Conservation (phyloP, 2,329 filamentous ascomycete species). For the Fonsecaea erecta region DNA sequence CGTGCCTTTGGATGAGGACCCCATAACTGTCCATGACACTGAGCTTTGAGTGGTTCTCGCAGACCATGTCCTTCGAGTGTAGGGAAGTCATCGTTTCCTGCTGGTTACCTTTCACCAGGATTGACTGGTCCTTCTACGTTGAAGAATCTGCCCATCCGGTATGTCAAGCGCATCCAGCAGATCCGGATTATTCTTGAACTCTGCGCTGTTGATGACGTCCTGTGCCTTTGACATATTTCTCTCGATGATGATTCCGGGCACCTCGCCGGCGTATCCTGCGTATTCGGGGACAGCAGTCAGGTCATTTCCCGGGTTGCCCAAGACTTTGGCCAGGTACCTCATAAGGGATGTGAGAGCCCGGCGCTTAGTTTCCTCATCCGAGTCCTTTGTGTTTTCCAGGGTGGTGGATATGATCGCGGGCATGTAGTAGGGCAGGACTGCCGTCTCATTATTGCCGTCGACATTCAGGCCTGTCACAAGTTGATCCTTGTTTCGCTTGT, state of each 20-base stretch:
- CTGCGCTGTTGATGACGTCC: constrained; percentile 38
- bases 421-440: constrained; percentile 47
- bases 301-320: constrained; percentile 21
- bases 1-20: background rate
- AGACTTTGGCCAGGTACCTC: constrained; percentile 41
- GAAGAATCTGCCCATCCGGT: constrained; percentile 36
- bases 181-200: constrained; percentile 39
- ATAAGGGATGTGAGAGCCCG: constrained; percentile 39
- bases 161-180: constrained; percentile 39
- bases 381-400: constrained; percentile 37
- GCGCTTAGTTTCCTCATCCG: constrained; percentile 31
- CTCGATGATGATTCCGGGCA: constrained; percentile 40
- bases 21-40: background rate
- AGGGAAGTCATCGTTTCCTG: background rate
- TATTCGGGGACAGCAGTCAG: constrained; percentile 16
- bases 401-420: constrained; percentile 44
- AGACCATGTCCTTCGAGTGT: background rate
- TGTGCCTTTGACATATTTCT: constrained; percentile 40
- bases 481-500: constrained; percentile 28
- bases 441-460: constrained; percentile 44
- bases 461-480: constrained; percentile 44
- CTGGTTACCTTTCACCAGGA: constrained; percentile 23
- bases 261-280: constrained; percentile 20
- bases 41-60: background rate
- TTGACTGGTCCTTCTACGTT: constrained; percentile 35